Conservation (phyloP, 352 stramenopile species). For the Pythium pyrilobum region DNA sequence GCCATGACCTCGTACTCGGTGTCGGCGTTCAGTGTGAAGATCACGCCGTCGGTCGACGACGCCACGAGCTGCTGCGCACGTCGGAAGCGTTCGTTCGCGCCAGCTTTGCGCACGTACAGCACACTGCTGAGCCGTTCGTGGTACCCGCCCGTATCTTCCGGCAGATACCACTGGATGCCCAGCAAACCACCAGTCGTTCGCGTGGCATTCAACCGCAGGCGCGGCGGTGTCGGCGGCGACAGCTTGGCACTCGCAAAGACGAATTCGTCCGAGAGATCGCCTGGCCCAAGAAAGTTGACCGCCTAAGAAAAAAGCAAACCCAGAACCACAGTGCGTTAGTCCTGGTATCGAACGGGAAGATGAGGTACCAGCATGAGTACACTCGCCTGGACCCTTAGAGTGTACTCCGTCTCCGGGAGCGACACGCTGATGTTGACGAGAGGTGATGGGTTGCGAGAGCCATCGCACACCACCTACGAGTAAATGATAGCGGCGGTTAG, state of each 20-base stretch:
- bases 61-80: constrained; percentile 16
- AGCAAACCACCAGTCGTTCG: constrained; percentile 34
- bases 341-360: no score
- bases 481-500: not conserved
- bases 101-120: constrained; percentile 10
- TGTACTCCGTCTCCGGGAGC: constrained; percentile 30
- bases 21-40: constrained; percentile 37
- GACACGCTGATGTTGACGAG: constrained; percentile 31
- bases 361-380: no score
- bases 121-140: constrained; percentile 2
- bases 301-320: constrained; percentile 24
- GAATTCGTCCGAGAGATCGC: constrained; percentile 26
- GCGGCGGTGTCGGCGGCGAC: constrained; percentile 38
- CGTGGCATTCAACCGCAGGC: constrained; percentile 11
- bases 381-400: constrained; percentile 21
- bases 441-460: constrained; percentile 12
- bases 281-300: constrained; percentile 36
- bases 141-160: constrained; percentile 29
- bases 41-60: constrained; percentile 10
- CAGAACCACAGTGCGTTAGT: no score
- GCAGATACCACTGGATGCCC: constrained; percentile 25
- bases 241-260: constrained; percentile 26
- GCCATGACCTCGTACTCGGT: constrained; percentile 54
- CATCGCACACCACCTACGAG: constrained; percentile 31
- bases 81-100: constrained; percentile 6